Evolutionary conservation across 257 asterid genomes (phyloP).

Genomic region (Scutellaria barbata): DNA sequence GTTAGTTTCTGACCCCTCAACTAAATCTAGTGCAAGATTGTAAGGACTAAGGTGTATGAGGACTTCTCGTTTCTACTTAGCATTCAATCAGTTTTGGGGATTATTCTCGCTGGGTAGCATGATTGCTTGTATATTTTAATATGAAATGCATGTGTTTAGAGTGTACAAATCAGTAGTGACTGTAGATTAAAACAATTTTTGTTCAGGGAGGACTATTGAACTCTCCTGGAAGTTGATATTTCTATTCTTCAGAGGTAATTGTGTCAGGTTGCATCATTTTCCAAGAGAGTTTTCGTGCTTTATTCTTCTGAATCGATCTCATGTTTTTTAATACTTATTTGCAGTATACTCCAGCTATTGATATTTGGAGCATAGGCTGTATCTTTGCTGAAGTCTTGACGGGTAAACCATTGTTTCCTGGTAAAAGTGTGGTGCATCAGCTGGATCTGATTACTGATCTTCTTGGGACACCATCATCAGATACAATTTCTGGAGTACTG

Average conservation of each 20-base stretch:
- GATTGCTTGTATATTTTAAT: slow-evolving; percentile 23
- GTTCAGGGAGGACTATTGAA: slow-evolving; percentile 93
- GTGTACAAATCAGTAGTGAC: slow-evolving; percentile 52
- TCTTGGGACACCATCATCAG: slow-evolving; percentile 87
- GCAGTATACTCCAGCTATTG: slow-evolving; percentile 97
- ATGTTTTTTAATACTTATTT: slow-evolving; percentile 34
- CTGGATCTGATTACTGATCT: slow-evolving; percentile 92
- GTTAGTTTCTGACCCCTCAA: slow-evolving; percentile 18
- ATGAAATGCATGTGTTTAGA: slow-evolving; percentile 39
- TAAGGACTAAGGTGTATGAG: slow-evolving; percentile 14
- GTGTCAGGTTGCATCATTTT: slow-evolving; percentile 57
- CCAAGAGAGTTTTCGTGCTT: slow-evolving; percentile 32
- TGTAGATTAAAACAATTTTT: slow-evolving; percentile 80
- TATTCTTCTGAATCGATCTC: slow-evolving; percentile 34
- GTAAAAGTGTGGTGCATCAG: slow-evolving; percentile 93
- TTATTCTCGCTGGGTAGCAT: slow-evolving; percentile 18
- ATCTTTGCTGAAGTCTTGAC: slow-evolving; percentile 84
- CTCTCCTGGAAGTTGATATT: slow-evolving; percentile 92
- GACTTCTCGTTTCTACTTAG: slow-evolving; percentile 11
- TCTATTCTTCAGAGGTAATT: slow-evolving; percentile 77
- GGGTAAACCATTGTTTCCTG: slow-evolving; percentile 91
- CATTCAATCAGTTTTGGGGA: slow-evolving; percentile 17
- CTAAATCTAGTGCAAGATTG: slow-evolving; percentile 1
- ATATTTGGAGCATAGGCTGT: slow-evolving; percentile 92
- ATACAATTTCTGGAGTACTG: slow-evolving; percentile 70